Percentiles rank a stretch among this genome's conserved stretches.
Evolutionary conservation across 2,329 filamentous ascomycete species (phyloP).

Genomic region (Colletotrichum orbiculare): DNA sequence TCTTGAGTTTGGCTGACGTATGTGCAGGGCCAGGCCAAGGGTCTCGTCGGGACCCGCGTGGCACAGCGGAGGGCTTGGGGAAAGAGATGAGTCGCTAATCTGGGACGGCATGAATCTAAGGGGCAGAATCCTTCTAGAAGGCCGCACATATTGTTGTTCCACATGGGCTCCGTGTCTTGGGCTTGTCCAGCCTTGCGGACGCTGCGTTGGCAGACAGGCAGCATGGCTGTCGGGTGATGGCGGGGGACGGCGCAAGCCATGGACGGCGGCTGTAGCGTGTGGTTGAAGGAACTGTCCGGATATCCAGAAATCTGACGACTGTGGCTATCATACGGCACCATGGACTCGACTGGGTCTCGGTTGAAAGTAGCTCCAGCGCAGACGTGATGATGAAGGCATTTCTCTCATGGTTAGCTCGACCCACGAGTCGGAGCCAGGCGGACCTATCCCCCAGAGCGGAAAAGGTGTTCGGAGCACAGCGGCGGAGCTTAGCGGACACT

Average conservation of each 20-base stretch:
- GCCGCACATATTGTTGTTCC: constrained; percentile 23
- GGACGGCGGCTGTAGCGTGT: constrained; percentile 2
- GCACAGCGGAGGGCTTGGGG: constrained; percentile 21
- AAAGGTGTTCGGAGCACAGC: constrained; percentile 10
- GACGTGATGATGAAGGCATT: constrained; percentile 14
- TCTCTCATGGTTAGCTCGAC: constrained; percentile 19
- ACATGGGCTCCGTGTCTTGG: constrained; percentile 32
- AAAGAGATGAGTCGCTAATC: constrained; percentile 34
- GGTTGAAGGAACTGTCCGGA: neutral
- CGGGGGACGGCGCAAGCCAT: constrained; percentile 20
- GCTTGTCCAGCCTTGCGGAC: constrained; percentile 21
- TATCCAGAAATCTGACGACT: neutral
- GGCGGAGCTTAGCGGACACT: neutral
- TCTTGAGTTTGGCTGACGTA: constrained; percentile 24
- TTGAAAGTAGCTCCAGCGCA: neutral
- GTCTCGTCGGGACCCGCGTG: constrained; percentile 27
- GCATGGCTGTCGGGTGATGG: constrained; percentile 12
- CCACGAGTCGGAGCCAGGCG: constrained; percentile 15
- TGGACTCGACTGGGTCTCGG: neutral
- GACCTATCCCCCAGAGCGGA: constrained; percentile 9
- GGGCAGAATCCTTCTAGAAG: constrained; percentile 35
- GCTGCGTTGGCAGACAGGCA: constrained; percentile 15
- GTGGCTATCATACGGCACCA: neutral
- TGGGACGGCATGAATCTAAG: constrained; percentile 29
- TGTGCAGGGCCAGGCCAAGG: constrained; percentile 25